phyloP scores from a whole-genome alignment of 371 early-diverging fungal species.

The Nematocida ausubeli region DNA sequence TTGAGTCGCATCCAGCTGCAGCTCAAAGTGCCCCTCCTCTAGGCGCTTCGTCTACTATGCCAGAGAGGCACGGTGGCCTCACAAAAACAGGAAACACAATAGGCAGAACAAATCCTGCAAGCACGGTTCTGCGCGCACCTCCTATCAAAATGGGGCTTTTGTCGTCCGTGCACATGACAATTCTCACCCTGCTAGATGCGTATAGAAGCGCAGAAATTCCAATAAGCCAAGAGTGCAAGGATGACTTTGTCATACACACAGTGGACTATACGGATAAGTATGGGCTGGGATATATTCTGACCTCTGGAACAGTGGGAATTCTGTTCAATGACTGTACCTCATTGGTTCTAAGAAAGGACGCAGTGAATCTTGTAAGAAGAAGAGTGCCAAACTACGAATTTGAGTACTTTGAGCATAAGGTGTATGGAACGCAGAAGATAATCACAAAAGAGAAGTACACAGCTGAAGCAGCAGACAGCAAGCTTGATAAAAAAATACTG shows the following conservation, averaged over 20 bases:
- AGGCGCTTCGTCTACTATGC: background rate
- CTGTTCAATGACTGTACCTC: constrained; percentile 52
- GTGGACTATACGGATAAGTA: constrained; percentile 33
- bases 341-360: constrained; percentile 20
- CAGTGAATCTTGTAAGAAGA: background rate
- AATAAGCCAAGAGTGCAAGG: background rate
- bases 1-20: no score
- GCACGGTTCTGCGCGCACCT: background rate
- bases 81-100: background rate
- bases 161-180: constrained; percentile 27
- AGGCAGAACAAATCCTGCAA: background rate
- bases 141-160: constrained; percentile 27
- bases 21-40: background rate
- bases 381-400: background rate
- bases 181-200: constrained; percentile 6
- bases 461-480: background rate
- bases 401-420: constrained; percentile 51
- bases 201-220: background rate
- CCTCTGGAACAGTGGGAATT: constrained; percentile 31
- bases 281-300: constrained; percentile 36
- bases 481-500: constrained; percentile 28
- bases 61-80: background rate
- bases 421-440: constrained; percentile 44
- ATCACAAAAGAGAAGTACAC: constrained; percentile 45
- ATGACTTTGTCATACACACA: constrained; percentile 29